Base-by-base conservation (phyloP, 2,329 filamentous ascomycete species). In the Nannizziopsis barbatae region DNA sequence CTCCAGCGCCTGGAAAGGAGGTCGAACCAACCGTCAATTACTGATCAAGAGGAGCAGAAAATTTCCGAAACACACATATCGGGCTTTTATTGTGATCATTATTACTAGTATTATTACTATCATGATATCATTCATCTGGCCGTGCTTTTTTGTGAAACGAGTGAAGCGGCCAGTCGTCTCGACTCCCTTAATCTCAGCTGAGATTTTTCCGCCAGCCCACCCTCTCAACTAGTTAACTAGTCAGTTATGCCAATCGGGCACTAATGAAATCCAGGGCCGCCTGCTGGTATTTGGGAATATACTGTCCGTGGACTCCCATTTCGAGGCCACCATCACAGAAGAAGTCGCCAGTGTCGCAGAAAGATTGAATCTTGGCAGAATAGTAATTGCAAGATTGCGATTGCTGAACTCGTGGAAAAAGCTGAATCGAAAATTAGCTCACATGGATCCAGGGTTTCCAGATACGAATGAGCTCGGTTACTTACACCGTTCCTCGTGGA, bases 291-390 rank as follows among this genome's bases (percentile, higher is more conserved):
- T 41, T 52, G 22, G 42, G 35, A 14, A 50, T 42, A 42, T 52
- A 52, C 12, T 31, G 18, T 10, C 42, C 27, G 22, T 52, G 50
- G n/a, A 52, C 50, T 9, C 8, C 10, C 14, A 32, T 12, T n/a
- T 44, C 38, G 10, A 17, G 9, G 9, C 50, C 50, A 35, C 42
- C 15, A 14, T 52, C 50, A 30, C 50, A 52, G 31, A 43, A 47
- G 9, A 52, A 32, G 27, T 52, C 50, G 3, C 50, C 47, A 7
- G 38, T 33, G 30, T 52, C 50, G 39, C 50, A 52, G 35, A 47
- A 52, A 6, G 50, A 52, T 8, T 43, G 17, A 7, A 48, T 40
- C n/a, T 42, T 20, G 11, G n/a, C 30, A 10, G 48, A 46, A 30
- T 52, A 52, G 9, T 14, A 9, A 3, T 12, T 3, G 32, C 50